These are phyloP conservation scores for Cunninghamia lanceolata DNA, from an alignment of 75 land plant genomes.

Conservation along the genomic window DNA sequence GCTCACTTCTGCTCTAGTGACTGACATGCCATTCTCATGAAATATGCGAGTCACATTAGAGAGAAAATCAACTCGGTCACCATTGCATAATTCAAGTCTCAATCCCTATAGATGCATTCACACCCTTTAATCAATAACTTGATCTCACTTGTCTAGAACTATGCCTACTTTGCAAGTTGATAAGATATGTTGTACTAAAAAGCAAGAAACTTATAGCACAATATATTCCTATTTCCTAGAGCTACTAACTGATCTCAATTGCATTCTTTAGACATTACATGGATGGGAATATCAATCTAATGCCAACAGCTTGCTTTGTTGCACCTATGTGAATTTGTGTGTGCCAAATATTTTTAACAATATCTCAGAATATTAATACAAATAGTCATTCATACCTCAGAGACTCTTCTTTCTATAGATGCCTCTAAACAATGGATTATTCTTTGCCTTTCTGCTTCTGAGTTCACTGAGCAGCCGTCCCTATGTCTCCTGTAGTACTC, in stretches of 20 bases:
- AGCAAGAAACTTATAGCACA: no score
- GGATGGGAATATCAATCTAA: not conserved
- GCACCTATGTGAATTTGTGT: not conserved
- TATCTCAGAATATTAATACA: no score
- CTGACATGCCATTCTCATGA: constrained; percentile 49
- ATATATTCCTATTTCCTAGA: no score
- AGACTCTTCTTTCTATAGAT: no score
- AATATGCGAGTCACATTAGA: constrained; percentile 48
- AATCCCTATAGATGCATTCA: constrained; percentile 29
- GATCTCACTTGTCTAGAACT: no score
- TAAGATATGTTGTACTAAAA: no score
- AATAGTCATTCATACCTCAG: no score
- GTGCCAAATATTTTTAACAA: not conserved
- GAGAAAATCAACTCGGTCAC: constrained; percentile 38
- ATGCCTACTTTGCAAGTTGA: no score
- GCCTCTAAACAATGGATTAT: constrained; percentile 39
- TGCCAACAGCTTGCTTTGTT: not conserved
- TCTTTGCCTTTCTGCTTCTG: constrained; percentile 36
- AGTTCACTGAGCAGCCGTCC: constrained; percentile 39
- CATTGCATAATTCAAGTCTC: constrained; percentile 37
- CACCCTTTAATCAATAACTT: no score
- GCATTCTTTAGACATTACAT: not conserved
- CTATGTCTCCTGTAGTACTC: constrained; percentile 50
- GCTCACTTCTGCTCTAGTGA: constrained; percentile 48
- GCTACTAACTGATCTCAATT: not conserved